Conservation (phyloP, 192 early-diverging fungal genomes). For the Coemansia guatemalensis region DNA sequence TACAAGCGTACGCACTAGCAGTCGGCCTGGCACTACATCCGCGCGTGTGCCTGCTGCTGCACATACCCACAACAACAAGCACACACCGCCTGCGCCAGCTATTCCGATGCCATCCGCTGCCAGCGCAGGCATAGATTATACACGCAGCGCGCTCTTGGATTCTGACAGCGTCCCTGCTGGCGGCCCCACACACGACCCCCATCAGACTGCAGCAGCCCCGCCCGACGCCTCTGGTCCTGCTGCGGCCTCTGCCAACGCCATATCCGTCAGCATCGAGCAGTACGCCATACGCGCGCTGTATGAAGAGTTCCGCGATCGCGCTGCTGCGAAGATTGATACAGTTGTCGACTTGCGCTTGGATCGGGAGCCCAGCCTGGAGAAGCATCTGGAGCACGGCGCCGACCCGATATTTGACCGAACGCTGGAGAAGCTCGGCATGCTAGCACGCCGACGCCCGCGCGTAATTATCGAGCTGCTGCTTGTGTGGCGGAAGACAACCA, state of each 20-base stretch:
- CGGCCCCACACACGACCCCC: constrained; percentile 1
- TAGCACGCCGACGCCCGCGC: constrained; percentile 82
- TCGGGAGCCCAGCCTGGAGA: constrained; percentile 61
- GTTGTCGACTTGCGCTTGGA: constrained; percentile 54
- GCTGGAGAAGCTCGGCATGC: constrained; percentile 71
- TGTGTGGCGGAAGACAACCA: constrained; percentile 73
- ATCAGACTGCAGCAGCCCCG: constrained; percentile 1
- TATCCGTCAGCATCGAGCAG: constrained; percentile 37
- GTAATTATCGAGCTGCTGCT: constrained; percentile 79
- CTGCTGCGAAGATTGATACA: constrained; percentile 38
- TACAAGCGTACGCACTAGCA: not conserved
- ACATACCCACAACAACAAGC: not conserved
- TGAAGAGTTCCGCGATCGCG: constrained; percentile 46
- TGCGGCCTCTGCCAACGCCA: not conserved
- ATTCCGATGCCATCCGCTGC: not conserved
- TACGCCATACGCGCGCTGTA: constrained; percentile 47
- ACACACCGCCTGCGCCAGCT: not conserved
- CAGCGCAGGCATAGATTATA: not conserved
- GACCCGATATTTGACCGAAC: constrained; percentile 84
- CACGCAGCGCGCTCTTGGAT: not conserved
- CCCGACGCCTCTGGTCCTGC: not conserved
- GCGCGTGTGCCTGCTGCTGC: not conserved
- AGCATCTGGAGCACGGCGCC: constrained; percentile 60
- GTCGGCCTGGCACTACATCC: not conserved
- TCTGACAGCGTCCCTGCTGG: constrained; percentile 3